Conservation (phyloP, 73 alveolate species). For the Paramecium primaurelia region DNA sequence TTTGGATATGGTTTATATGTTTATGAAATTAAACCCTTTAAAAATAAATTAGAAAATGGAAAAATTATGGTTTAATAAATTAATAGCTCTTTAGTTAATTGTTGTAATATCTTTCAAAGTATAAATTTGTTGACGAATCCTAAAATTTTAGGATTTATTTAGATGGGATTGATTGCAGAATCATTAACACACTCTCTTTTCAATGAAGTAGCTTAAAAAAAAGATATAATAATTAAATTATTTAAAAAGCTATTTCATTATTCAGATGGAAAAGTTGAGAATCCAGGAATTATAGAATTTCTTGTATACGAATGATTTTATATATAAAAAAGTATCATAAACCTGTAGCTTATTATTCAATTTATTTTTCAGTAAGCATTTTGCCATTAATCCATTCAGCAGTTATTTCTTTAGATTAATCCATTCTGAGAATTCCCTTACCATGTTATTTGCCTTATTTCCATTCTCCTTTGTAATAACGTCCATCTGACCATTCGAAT, state of each 20-base stretch:
- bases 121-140: not conserved
- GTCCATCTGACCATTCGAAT: slow-evolving; percentile 55
- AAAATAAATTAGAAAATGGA: not conserved
- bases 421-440: not conserved
- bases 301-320: not conserved
- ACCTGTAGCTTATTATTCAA: not conserved
- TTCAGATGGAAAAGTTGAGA: not conserved
- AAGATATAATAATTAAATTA: not conserved
- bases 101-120: not conserved
- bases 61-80: not conserved
- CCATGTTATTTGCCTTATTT: slow-evolving; percentile 49
- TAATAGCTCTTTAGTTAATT: not conserved
- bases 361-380: not conserved
- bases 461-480: slow-evolving; percentile 39
- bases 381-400: slow-evolving; percentile 36
- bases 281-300: not conserved
- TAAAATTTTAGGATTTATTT: not conserved
- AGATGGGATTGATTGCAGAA: not conserved
- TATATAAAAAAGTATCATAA: not conserved
- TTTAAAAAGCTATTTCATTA: not conserved
- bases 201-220: not conserved
- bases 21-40: not conserved
- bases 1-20: not conserved
- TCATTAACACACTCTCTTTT: not conserved
- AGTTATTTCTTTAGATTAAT: not conserved